phyloP scores from a whole-genome alignment of 1,284 basidiomycete species.

The Leccinum colubrinum region DNA sequence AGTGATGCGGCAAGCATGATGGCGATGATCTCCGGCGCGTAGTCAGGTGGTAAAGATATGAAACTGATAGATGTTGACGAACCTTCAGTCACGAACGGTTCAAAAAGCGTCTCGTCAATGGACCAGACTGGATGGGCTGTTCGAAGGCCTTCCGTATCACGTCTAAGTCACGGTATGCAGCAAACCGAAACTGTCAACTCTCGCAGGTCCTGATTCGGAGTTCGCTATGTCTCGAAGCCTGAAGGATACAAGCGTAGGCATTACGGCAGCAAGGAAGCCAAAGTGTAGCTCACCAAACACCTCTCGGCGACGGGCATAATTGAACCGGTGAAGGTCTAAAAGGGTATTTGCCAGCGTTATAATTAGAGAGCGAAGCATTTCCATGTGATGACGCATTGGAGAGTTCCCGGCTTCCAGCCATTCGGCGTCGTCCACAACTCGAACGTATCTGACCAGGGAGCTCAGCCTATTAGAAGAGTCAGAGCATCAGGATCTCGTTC shows the following conservation, averaged over 20 bases:
- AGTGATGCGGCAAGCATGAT: too few relatives aligned
- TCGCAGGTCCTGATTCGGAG: slow-evolving; percentile 60
- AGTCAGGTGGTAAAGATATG: too few relatives aligned
- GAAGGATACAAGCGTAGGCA: slow-evolving; percentile 67
- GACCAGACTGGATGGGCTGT: slow-evolving; percentile 51
- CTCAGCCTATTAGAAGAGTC: too few relatives aligned
- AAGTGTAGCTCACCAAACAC: slow-evolving; percentile 68
- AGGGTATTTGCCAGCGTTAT: slow-evolving; percentile 48
- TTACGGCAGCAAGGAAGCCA: slow-evolving; percentile 52
- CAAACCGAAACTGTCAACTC: slow-evolving; percentile 62
- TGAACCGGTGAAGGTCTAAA: slow-evolving; percentile 61
- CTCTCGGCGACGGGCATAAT: slow-evolving; percentile 58
- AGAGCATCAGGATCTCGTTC: too few relatives aligned
- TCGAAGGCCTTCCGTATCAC: slow-evolving; percentile 68
- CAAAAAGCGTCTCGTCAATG: slow-evolving; percentile 51
- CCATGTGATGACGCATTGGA: too few relatives aligned
- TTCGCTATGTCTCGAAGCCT: slow-evolving; percentile 47
- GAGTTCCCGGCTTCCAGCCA: too few relatives aligned
- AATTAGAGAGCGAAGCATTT: too few relatives aligned
- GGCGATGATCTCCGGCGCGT: too few relatives aligned
- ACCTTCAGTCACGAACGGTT: slow-evolving; percentile 48
- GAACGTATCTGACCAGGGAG: slow-evolving; percentile 14
- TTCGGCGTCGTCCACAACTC: too few relatives aligned
- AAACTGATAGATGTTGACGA: too few relatives aligned
- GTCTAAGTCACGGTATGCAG: slow-evolving; percentile 69